Conservation (phyloP, 2,329 filamentous ascomycete genomes). For the Trichoderma atroviride region DNA sequence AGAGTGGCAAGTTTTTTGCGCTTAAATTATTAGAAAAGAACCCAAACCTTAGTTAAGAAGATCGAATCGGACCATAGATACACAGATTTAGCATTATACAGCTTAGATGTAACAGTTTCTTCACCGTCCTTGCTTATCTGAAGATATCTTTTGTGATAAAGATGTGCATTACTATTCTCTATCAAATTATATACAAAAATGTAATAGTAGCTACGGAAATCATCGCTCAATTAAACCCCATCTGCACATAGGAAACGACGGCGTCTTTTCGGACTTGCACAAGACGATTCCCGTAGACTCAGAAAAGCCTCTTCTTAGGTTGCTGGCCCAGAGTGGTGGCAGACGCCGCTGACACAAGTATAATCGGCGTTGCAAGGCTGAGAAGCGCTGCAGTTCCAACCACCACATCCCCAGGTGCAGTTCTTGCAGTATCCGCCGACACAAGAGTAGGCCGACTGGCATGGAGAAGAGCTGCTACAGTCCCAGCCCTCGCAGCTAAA, state of each 20-base stretch:
- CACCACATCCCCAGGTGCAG: slow-evolving; percentile 15
- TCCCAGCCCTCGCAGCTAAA: slow-evolving; percentile 7
- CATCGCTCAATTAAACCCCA: not conserved
- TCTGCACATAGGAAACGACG: not conserved
- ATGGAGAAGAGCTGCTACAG: slow-evolving; percentile 1
- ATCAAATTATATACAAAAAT: not conserved
- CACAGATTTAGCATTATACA: too few species aligned
- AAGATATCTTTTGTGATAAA: not conserved
- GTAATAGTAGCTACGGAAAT: not conserved
- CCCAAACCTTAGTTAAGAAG: too few species aligned
- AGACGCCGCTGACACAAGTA: not conserved
- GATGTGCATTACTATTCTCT: not conserved
- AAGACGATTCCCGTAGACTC: not conserved
- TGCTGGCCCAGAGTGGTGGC: slow-evolving; percentile 14
- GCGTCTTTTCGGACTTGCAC: not conserved
- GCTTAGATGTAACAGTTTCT: too few species aligned
- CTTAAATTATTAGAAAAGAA: too few species aligned
- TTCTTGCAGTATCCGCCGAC: slow-evolving; percentile 16
- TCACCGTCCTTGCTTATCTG: not conserved
- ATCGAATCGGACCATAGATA: too few species aligned
- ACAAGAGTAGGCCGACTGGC: slow-evolving; percentile 16
- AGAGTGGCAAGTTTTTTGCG: too few species aligned
- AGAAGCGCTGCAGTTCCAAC: slow-evolving; percentile 5
- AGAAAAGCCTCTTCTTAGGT: not conserved
- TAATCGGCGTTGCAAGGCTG: slow-evolving; percentile 19